phyloP scores from a whole-genome alignment of 2,329 filamentous ascomycete genomes.

The Onygena corvina region DNA sequence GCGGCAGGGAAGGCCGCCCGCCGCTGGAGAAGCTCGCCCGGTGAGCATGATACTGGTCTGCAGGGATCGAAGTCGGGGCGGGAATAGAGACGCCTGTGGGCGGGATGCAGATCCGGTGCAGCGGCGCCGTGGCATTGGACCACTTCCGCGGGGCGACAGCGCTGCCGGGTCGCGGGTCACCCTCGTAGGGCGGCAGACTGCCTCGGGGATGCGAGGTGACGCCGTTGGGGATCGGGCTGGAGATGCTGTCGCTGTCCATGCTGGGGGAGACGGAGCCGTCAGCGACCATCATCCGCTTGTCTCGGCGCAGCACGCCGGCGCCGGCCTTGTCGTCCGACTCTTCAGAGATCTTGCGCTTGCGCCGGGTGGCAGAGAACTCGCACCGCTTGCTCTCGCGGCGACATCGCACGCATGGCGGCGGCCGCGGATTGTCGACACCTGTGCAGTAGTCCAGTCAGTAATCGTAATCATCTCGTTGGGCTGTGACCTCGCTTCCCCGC shows the following conservation, averaged over 20 bases:
- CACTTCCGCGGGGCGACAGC: slow-evolving; percentile 11
- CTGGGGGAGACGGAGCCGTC: slow-evolving; percentile 25
- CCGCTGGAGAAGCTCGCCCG: slow-evolving; percentile 10
- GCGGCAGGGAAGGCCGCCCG: slow-evolving; percentile 9
- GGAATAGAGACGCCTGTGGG: slow-evolving; percentile 8
- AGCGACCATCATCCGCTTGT: slow-evolving; percentile 42
- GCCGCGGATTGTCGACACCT: slow-evolving; percentile 79
- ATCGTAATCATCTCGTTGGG: not conserved
- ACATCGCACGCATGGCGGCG: slow-evolving; percentile 87
- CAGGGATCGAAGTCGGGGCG: slow-evolving; percentile 11
- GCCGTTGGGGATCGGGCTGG: slow-evolving; percentile 10
- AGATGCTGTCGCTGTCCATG: slow-evolving; percentile 12
- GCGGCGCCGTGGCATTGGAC: slow-evolving; percentile 9
- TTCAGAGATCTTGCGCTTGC: slow-evolving; percentile 68
- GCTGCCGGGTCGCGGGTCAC: slow-evolving; percentile 9
- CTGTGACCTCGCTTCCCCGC: not conserved
- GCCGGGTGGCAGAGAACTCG: slow-evolving; percentile 86
- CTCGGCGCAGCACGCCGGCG: slow-evolving; percentile 32
- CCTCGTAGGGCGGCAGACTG: slow-evolving; percentile 9
- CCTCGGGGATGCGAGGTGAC: slow-evolving; percentile 11
- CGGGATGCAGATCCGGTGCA: slow-evolving; percentile 11
- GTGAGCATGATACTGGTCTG: slow-evolving; percentile 10
- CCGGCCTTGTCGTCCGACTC: slow-evolving; percentile 35
- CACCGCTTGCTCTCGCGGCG: slow-evolving; percentile 92
- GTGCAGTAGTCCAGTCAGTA: not conserved